Conservation (phyloP, 169 alveolate genomes). For the Babesia caballi region DNA sequence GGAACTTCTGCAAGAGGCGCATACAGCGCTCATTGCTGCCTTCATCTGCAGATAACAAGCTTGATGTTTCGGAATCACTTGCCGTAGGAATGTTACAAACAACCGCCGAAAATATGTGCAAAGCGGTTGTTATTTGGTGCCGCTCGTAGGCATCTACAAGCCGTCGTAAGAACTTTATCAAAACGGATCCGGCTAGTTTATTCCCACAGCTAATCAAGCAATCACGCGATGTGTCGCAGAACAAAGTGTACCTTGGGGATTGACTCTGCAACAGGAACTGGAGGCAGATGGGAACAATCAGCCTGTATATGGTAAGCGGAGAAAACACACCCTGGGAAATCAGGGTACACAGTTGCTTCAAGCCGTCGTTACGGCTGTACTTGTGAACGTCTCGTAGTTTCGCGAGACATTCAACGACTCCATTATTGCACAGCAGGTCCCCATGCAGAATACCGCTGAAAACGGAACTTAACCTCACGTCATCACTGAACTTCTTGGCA, state of each 20-base stretch:
- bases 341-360: constrained; percentile 23
- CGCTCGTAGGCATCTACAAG: constrained; percentile 23
- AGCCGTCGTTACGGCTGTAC: constrained; percentile 35
- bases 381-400: constrained; percentile 37
- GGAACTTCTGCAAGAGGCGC: constrained; percentile 7
- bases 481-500: neutral
- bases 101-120: constrained; percentile 25
- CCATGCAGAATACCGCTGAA: constrained; percentile 14
- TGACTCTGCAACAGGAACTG: constrained; percentile 31
- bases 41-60: neutral
- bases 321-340: constrained; percentile 17
- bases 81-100: neutral
- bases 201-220: constrained; percentile 20
- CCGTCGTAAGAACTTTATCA: constrained; percentile 25
- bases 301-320: constrained; percentile 2
- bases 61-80: neutral
- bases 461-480: neutral
- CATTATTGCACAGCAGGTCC: constrained; percentile 31
- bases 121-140: neutral
- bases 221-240: constrained; percentile 25
- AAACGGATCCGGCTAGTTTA: neutral
- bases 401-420: constrained; percentile 18
- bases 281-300: constrained; percentile 35
- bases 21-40: neutral
- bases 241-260: neutral